phyloP scores from a whole-genome alignment of 164 flowering plant genomes.

The Nelumbo lutea region DNA sequence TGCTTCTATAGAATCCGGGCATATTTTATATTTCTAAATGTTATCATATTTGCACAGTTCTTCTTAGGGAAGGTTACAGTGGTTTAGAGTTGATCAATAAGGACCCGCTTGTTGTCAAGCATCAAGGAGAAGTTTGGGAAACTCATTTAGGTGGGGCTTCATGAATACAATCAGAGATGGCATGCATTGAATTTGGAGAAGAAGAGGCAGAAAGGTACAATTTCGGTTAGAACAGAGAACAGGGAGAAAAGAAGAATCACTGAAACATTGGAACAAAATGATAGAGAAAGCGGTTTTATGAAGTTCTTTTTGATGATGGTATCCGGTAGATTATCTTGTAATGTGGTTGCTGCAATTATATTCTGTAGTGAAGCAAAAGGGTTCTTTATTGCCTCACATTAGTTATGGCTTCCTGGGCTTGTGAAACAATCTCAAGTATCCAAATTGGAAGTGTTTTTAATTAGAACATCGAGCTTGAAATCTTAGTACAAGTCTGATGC shows the following conservation, averaged over 20 bases:
- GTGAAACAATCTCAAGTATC: too few species aligned
- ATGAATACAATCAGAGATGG: constrained; percentile 66
- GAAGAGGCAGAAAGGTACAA: constrained; percentile 47
- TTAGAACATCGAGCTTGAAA: too few species aligned
- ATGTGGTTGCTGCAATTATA: too few species aligned
- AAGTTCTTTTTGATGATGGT: constrained; percentile 23
- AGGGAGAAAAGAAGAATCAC: constrained; percentile 14
- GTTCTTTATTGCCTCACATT: too few species aligned
- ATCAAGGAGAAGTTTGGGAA: constrained; percentile 85
- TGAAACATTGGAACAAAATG: constrained; percentile 40
- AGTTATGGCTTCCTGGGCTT: too few species aligned
- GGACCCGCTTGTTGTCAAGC: constrained; percentile 78
- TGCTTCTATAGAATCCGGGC: constrained; percentile 80
- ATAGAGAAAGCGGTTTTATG: constrained; percentile 62
- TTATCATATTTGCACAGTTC: constrained; percentile 77
- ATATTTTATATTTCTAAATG: constrained; percentile 87
- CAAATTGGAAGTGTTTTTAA: too few species aligned
- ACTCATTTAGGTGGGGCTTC: constrained; percentile 87
- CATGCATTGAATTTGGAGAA: constrained; percentile 57
- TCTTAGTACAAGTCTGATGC: too few species aligned
- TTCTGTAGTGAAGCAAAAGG: too few species aligned
- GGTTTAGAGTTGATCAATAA: constrained; percentile 70
- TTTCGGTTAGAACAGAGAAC: constrained; percentile 22
- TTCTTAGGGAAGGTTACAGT: constrained; percentile 76
- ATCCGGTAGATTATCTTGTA: neutral